Evolutionary conservation across 2,329 filamentous ascomycete species (phyloP).

Genomic region (Alternaria dauci): DNA sequence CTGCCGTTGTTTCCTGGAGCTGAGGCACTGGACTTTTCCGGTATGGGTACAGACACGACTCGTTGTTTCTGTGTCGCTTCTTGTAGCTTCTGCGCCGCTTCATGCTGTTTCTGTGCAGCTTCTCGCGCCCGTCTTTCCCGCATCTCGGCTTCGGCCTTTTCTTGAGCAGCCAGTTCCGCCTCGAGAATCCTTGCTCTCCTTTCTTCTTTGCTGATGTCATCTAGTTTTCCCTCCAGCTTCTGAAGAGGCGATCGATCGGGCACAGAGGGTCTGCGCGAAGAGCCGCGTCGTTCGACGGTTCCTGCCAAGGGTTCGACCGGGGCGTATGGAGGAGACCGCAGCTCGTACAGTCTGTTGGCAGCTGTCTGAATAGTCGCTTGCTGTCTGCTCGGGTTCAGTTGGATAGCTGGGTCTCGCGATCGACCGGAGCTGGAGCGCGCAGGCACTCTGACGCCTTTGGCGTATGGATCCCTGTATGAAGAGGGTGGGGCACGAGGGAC

Average conservation of each 20-base stretch:
- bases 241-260: conserved; percentile 89
- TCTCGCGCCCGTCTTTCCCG: conserved; percentile 44
- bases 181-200: conserved; percentile 85
- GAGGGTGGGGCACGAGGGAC: conserved; percentile 64
- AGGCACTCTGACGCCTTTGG: conserved; percentile 34
- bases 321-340: conserved; percentile 43
- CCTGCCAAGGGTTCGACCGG: conserved; percentile 41
- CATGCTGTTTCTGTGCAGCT: conserved; percentile 42
- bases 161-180: conserved; percentile 76
- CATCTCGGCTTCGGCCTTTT: conserved; percentile 61
- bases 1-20: conserved; percentile 29
- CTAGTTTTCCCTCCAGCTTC: conserved; percentile 88
- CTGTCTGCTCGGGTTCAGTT: conserved; percentile 46
- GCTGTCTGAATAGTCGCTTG: conserved; percentile 46
- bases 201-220: conserved; percentile 94
- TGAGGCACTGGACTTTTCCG: conserved; percentile 22
- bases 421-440: conserved; percentile 38
- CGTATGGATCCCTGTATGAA: conserved; percentile 50
- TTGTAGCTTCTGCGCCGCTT: conserved; percentile 37
- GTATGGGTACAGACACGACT: conserved; percentile 31
- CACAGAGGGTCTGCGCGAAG: conserved; percentile 64
- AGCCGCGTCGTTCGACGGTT: conserved; percentile 34
- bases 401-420: conserved; percentile 45
- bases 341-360: conserved; percentile 41
- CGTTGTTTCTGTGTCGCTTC: conserved; percentile 43